phyloP scores from a whole-genome alignment of 2,329 filamentous ascomycete species.

The Colletotrichum lentis region DNA sequence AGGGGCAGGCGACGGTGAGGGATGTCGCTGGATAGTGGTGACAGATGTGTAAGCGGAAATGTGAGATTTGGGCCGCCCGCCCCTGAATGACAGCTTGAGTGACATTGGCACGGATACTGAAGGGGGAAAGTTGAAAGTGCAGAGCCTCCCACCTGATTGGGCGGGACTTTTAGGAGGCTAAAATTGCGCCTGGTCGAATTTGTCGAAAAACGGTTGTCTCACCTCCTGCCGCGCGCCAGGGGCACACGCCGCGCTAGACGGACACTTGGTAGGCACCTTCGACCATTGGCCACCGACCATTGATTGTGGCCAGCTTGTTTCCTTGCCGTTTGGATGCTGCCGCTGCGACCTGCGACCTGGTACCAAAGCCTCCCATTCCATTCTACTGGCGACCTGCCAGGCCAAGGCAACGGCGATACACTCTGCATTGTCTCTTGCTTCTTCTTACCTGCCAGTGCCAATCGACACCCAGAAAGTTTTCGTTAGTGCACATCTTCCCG shows the following conservation, averaged over 20 bases:
- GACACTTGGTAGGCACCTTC: too few relatives aligned
- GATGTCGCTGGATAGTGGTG: too few relatives aligned
- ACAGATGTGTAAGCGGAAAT: neutral
- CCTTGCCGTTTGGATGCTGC: neutral
- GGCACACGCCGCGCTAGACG: neutral
- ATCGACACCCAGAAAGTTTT: too few relatives aligned
- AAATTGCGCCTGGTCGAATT: constrained; percentile 32
- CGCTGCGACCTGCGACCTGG: too few relatives aligned
- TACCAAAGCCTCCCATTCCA: neutral
- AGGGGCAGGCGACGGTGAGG: constrained; percentile 8
- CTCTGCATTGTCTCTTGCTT: neutral
- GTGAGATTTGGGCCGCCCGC: neutral
- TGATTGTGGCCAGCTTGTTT: constrained; percentile 3
- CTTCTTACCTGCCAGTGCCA: neutral
- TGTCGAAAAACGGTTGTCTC: constrained; percentile 36
- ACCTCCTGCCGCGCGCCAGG: constrained; percentile 28
- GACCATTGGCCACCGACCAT: constrained; percentile 12
- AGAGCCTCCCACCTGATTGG: constrained; percentile 12
- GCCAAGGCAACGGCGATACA: too few relatives aligned
- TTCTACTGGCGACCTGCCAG: neutral
- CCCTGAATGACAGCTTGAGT: neutral
- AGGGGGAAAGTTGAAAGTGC: neutral
- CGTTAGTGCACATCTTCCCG: too few relatives aligned
- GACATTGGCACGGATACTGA: neutral
- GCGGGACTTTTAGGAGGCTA: neutral